Evolutionary conservation across 139 green algal species (phyloP).

Genomic region (Chlamydomonas sphaeroides): DNA sequence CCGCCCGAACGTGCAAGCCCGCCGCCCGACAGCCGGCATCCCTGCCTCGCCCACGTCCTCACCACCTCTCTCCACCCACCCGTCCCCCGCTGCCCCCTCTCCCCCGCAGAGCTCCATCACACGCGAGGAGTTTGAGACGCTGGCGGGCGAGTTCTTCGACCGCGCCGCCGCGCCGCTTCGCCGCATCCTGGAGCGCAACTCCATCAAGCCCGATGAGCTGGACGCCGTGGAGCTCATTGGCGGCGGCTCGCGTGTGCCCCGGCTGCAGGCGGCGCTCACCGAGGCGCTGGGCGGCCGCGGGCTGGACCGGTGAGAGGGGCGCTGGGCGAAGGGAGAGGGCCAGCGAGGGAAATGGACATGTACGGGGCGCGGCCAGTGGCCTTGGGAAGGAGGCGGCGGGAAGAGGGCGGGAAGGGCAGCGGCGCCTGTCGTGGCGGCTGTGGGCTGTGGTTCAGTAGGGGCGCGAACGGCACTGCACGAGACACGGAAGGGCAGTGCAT

Average conservation of each 20-base stretch:
- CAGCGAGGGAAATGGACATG: not conserved
- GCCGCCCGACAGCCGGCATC: not conserved
- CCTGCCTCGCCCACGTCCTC: not conserved
- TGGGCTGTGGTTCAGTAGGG: too few species aligned
- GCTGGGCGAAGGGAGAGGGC: not conserved
- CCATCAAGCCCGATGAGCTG: slow-evolving; percentile 75
- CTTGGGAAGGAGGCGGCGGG: too few species aligned
- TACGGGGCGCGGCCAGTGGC: not conserved
- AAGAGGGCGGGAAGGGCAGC: too few species aligned
- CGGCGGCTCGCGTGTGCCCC: slow-evolving; percentile 86
- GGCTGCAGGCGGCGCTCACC: slow-evolving; percentile 77
- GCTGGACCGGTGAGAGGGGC: slow-evolving; percentile 59
- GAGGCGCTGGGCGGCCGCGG: slow-evolving; percentile 74
- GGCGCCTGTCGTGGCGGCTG: too few species aligned
- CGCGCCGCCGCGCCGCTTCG: slow-evolving; percentile 64
- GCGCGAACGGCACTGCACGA: too few species aligned
- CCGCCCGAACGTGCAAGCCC: too few species aligned
- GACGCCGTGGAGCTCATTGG: slow-evolving; percentile 89
- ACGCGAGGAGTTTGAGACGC: slow-evolving; percentile 81
- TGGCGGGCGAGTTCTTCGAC: slow-evolving; percentile 82
- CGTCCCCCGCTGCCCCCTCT: not conserved
- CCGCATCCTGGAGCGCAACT: slow-evolving; percentile 77
- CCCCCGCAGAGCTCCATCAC: slow-evolving; percentile 59
- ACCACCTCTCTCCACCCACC: not conserved
- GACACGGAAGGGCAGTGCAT: too few species aligned